Base-by-base conservation (phyloP, 2,329 filamentous ascomycete genomes). In the Rosellinia necatrix region DNA sequence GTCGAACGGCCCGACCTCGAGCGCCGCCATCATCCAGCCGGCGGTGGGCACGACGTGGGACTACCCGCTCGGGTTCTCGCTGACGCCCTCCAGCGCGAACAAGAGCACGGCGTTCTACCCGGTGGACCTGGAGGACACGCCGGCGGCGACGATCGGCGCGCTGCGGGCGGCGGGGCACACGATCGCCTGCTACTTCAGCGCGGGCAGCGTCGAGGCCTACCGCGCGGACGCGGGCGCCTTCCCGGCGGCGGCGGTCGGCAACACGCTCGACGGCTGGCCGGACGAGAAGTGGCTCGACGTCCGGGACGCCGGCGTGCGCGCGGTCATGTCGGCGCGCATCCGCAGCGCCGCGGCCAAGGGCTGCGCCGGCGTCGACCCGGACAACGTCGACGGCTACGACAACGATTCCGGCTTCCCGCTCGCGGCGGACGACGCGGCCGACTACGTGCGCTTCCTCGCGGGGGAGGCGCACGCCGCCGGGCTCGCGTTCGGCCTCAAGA, bases 101-200 rank as follows among this genome's bases (percentile, higher is more conserved):
- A 49, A 34, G 37, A 56, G 30, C 54, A 60, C 51, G 7, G 10
- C 25, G 9, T 62, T 62, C 32, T 60, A 60, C 57, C 42, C 44
- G 19, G 58, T 58, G 6, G 60, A 62, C 32, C 58, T 58, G 6
- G 57, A 60, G 41, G 53, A 62, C 58, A 62, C 58, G 12, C 30
- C 50, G 2, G 35, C 41, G 6, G 25, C 27, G 22, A 56, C 53
- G 2, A 58, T 58, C 30, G 27, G 37, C 6, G 44, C 37, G 22
- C 59, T 62, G 9, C 40, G 27, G 46, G 21, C 30, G 19, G 58
- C 58, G 1, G 58, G 60, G 0, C 60, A 63, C 43, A 55, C 52
- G 3, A 55, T 90, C 50, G 86, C 91, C 56, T 91, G 88, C 75
- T 91, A 91, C 72, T 91, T 91, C 74, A 87, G 84, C 48, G 87